Conservation (phyloP, 148 eudicot species). For the Chenopodium berlandieri region DNA sequence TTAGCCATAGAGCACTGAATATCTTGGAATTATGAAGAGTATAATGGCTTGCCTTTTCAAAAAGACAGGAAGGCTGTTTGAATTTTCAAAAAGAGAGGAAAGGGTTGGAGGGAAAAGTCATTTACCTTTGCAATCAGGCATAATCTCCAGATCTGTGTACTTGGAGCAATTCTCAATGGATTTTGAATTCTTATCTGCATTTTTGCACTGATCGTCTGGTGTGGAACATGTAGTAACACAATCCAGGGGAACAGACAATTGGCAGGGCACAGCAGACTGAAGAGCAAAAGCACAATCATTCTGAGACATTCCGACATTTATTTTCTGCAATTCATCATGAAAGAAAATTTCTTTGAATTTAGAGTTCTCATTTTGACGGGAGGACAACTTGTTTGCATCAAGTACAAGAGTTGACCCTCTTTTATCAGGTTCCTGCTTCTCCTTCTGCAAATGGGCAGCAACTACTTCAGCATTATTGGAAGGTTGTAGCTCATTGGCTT, state of each 20-base stretch:
- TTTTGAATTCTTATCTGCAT: constrained; percentile 20
- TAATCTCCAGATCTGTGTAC: constrained; percentile 25
- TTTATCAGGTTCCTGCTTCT: constrained; percentile 11
- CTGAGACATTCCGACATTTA: constrained; percentile 21
- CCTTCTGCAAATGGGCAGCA: constrained; percentile 19
- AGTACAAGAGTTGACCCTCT: constrained; percentile 10
- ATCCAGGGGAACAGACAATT: constrained; percentile 9
- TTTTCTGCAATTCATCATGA: constrained; percentile 14
- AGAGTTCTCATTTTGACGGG: constrained; percentile 25
- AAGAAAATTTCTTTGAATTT: constrained; percentile 12
- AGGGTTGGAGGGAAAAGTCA: neutral
- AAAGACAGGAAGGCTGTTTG: neutral
- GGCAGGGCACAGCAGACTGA: constrained; percentile 29
- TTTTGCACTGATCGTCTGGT: constrained; percentile 15
- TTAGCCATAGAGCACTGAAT: neutral
- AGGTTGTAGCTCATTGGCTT: constrained; percentile 19
- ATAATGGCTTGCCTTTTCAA: too few relatives aligned
- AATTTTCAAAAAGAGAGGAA: neutral
- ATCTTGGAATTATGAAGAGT: neutral
- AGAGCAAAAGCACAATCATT: constrained; percentile 23
- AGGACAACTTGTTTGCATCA: constrained; percentile 21
- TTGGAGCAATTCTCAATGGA: constrained; percentile 22
- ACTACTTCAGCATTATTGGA: constrained; percentile 31
- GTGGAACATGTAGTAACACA: neutral
- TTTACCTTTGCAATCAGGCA: constrained; percentile 40